These are phyloP conservation scores for Zalaria sp. DNA, from an alignment of 2,329 filamentous ascomycete genomes.

Conservation along the genomic window DNA sequence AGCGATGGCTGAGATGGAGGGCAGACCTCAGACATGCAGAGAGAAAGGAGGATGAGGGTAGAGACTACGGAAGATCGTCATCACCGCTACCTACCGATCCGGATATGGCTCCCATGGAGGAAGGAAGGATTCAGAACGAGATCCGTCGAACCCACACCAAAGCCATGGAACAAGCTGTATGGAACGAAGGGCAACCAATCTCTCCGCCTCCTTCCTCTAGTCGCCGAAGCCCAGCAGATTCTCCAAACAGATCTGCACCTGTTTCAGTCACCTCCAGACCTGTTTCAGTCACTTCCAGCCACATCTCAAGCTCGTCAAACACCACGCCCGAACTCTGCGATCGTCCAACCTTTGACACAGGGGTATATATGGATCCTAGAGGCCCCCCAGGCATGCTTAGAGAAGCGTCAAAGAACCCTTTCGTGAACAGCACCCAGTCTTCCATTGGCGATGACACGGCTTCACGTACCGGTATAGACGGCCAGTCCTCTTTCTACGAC, in stretches of 20 bases:
- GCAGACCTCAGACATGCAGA: slow-evolving; percentile 53
- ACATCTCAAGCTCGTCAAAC: not conserved
- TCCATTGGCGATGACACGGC: not conserved
- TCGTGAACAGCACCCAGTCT: slow-evolving; percentile 22
- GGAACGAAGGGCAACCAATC: slow-evolving; percentile 19
- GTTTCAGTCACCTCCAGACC: not conserved
- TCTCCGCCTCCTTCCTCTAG: slow-evolving; percentile 17
- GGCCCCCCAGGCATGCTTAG: slow-evolving; percentile 11
- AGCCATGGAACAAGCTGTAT: slow-evolving; percentile 16
- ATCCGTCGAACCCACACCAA: slow-evolving; percentile 24
- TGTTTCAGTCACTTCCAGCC: not conserved
- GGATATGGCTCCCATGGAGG: slow-evolving; percentile 10
- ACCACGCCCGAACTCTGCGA: not conserved
- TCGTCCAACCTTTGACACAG: not conserved
- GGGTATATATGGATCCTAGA: not conserved
- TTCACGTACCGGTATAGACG: too few relatives aligned
- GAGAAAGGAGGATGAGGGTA: slow-evolving; percentile 22
- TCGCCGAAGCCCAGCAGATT: slow-evolving; percentile 3
- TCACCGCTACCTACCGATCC: slow-evolving; percentile 8
- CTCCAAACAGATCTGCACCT: not conserved
- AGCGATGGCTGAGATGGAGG: slow-evolving; percentile 68
- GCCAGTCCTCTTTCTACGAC: too few relatives aligned
- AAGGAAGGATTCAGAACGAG: slow-evolving; percentile 18
- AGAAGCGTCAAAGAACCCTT: slow-evolving; percentile 20
- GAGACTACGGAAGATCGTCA: slow-evolving; percentile 9